Evolutionary conservation across 805 yeast species (phyloP).

Genomic region (Kluyveromyces aestuarii): DNA sequence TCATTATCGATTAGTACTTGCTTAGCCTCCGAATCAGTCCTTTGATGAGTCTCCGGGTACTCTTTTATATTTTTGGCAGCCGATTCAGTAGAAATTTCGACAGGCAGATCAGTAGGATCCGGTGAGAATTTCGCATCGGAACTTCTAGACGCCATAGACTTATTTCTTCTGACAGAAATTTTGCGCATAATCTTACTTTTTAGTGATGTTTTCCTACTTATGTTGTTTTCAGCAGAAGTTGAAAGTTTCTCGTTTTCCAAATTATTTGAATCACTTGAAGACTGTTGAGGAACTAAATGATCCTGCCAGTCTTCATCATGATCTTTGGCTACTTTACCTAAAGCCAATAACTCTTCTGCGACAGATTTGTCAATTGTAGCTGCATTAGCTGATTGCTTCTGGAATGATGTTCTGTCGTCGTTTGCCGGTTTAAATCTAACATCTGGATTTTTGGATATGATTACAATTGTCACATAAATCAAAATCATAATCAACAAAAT

Average conservation of each 20-base stretch:
- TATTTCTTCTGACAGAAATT: slow-evolving; percentile 12
- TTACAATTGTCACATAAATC: slow-evolving; percentile 50
- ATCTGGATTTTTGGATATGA: slow-evolving; percentile 79
- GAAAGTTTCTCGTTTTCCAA: slow-evolving; percentile 6
- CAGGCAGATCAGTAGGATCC: not conserved
- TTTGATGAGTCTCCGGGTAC: slow-evolving; percentile 20
- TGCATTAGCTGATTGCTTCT: slow-evolving; percentile 32
- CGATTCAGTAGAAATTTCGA: slow-evolving; percentile 1
- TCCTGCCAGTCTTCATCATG: slow-evolving; percentile 69
- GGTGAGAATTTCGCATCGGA: slow-evolving; percentile 5
- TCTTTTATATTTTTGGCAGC: slow-evolving; percentile 8
- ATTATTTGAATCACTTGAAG: slow-evolving; percentile 3
- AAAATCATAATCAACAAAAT: slow-evolving; percentile 63
- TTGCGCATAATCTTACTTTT: slow-evolving; percentile 19
- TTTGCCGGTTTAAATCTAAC: slow-evolving; percentile 79
- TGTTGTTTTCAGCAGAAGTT: slow-evolving; percentile 6
- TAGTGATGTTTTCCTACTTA: slow-evolving; percentile 11
- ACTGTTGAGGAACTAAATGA: slow-evolving; percentile 34
- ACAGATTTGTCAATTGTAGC: slow-evolving; percentile 27
- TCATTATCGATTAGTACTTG: slow-evolving; percentile 19
- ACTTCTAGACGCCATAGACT: slow-evolving; percentile 4
- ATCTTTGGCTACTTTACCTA: slow-evolving; percentile 76
- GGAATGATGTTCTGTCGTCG: slow-evolving; percentile 91
- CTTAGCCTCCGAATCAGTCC: slow-evolving; percentile 22
- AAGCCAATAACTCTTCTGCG: slow-evolving; percentile 51